Evolutionary conservation across 169 alveolate species (phyloP).

Genomic region (Ichthyophthirius multifiliis): DNA sequence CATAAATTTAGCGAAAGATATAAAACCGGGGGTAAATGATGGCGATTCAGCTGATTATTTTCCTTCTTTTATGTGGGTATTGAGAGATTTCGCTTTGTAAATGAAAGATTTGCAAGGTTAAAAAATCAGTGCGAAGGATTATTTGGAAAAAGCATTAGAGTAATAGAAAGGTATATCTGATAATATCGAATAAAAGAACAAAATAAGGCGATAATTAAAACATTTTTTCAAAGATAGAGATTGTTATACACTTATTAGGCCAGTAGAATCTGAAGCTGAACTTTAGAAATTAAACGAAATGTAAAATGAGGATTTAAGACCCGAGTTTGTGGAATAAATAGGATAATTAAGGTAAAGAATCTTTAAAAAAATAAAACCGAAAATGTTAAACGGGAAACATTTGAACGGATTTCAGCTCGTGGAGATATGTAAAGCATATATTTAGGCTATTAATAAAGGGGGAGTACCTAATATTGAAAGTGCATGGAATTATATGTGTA

Average conservation of each 20-base stretch:
- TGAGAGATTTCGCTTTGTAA: conserved; percentile 70
- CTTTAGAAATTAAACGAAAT: conserved; percentile 48
- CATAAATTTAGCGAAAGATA: conserved; percentile 59
- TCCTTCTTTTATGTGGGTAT: conserved; percentile 73
- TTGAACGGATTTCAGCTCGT: conserved; percentile 70
- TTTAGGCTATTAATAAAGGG: conserved; percentile 78
- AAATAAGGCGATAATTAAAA: conserved; percentile 59
- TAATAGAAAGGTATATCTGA: conserved; percentile 61
- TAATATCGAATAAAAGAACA: conserved; percentile 54
- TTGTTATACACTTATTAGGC: conserved; percentile 69
- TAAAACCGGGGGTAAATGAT: conserved; percentile 60
- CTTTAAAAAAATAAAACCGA: conserved; percentile 65
- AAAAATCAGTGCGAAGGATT: conserved; percentile 51
- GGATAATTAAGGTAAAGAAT: conserved; percentile 56
- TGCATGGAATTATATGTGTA: conserved; percentile 81
- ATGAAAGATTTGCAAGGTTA: conserved; percentile 57
- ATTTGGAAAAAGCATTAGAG: conserved; percentile 67
- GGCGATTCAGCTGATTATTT: conserved; percentile 60
- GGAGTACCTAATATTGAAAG: conserved; percentile 76
- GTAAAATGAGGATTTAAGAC: conserved; percentile 48
- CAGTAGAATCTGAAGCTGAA: conserved; percentile 73
- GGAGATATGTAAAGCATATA: conserved; percentile 65
- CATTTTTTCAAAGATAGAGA: conserved; percentile 71
- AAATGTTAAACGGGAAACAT: conserved; percentile 59
- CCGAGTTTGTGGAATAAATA: conserved; percentile 71